These are phyloP conservation scores for Trichomonascaceae sp. DNA, from an alignment of 1,139 yeast species.

Conservation along the genomic window DNA sequence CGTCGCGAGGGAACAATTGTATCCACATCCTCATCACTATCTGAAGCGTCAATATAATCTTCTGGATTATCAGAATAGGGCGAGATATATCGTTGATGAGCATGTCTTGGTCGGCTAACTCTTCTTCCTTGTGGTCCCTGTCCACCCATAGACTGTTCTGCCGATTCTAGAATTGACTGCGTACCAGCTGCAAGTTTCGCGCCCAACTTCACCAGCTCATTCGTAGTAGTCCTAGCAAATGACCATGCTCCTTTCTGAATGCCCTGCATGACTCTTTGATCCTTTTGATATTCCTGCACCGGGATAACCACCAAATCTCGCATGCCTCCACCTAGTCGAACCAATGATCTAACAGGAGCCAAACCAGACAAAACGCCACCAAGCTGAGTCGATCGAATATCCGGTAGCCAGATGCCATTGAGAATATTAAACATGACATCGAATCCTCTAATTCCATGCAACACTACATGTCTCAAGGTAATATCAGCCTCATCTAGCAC, in stretches of 20 bases:
- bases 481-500: slow-evolving; percentile 80
- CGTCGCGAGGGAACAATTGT: slow-evolving; percentile 28
- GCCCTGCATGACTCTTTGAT: slow-evolving; percentile 64
- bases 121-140: slow-evolving; percentile 44
- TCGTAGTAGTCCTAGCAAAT: slow-evolving; percentile 77
- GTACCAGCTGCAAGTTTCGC: slow-evolving; percentile 87
- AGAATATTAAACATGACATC: slow-evolving; percentile 51
- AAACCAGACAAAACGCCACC: slow-evolving; percentile 77
- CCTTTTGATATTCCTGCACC: slow-evolving; percentile 63
- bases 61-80: slow-evolving; percentile 28
- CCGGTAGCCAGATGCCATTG: slow-evolving; percentile 77
- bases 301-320: slow-evolving; percentile 71
- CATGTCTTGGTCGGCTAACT: background rate
- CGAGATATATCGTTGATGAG: slow-evolving; percentile 16
- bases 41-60: slow-evolving; percentile 32
- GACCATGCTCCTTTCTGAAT: slow-evolving; percentile 69
- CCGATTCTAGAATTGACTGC: slow-evolving; percentile 70
- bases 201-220: slow-evolving; percentile 75
- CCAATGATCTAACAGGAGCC: slow-evolving; percentile 72
- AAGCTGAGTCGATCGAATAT: slow-evolving; percentile 71
- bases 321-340: slow-evolving; percentile 73
- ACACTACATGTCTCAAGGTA: slow-evolving; percentile 50
- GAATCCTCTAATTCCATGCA: slow-evolving; percentile 76
- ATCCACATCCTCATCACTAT: slow-evolving; percentile 22
- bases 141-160: slow-evolving; percentile 73